Percentiles rank a stretch among this genome's conserved stretches.
phyloP scores from a whole-genome alignment of 768 basidiomycete genomes.

The Naematelia encephala region DNA sequence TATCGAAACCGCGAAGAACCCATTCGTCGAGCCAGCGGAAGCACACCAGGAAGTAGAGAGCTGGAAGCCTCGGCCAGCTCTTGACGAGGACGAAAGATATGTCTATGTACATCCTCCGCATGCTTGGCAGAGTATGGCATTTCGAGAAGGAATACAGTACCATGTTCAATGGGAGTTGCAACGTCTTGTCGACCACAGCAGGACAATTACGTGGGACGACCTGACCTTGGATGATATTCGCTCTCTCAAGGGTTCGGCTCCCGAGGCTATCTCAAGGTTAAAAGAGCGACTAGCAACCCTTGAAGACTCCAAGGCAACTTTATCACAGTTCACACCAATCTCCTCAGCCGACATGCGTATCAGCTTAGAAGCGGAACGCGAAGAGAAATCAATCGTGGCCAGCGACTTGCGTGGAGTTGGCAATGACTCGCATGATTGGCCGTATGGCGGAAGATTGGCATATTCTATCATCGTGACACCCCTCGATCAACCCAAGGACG shows the following conservation, averaged over 20 bases:
- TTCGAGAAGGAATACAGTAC: constrained; percentile 15
- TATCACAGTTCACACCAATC: not conserved
- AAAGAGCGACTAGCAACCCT: constrained; percentile 2
- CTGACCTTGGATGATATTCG: constrained; percentile 14
- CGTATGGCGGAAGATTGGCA: constrained; percentile 28
- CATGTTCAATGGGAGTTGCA: constrained; percentile 37
- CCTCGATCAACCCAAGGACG: not conserved
- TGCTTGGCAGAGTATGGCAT: not conserved
- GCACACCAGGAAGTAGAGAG: not conserved
- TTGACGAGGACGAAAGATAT: not conserved
- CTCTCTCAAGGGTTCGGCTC: constrained; percentile 7
- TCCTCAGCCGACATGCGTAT: not conserved
- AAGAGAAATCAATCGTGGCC: constrained; percentile 21
- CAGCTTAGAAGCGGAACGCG: constrained; percentile 21
- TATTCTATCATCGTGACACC: constrained; percentile 21
- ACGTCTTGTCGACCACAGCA: constrained; percentile 7
- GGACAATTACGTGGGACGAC: constrained; percentile 17
- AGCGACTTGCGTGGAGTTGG: constrained; percentile 18
- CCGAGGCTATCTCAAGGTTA: constrained; percentile 7
- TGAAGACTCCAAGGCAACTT: not conserved
- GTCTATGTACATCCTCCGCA: not conserved
- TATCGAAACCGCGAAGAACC: not conserved
- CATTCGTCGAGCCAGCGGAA: not conserved
- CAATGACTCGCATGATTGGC: constrained; percentile 18
- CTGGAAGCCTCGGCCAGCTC: not conserved